Percentiles rank a stretch among this genome's conserved stretches.
These are phyloP conservation scores for Boletellus ananiceps DNA, from an alignment of 768 basidiomycete genomes.

Conservation along the genomic window DNA sequence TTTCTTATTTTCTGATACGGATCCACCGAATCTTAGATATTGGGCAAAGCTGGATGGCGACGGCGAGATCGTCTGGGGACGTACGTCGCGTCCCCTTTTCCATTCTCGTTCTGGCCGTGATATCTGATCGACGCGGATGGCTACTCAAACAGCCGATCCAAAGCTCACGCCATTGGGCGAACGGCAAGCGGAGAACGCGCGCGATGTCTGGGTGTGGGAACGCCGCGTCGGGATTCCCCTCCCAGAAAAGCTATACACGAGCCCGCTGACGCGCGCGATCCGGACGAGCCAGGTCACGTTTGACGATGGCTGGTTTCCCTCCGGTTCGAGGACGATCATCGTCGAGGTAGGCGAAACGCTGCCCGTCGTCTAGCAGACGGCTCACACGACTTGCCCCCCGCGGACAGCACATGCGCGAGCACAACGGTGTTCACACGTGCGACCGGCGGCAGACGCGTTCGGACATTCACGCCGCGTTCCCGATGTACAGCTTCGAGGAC, in stretches of 20 bases:
- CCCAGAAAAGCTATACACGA: constrained; percentile 19
- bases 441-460: constrained; percentile 55
- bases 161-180: constrained; percentile 56
- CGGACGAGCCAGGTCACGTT: constrained; percentile 55
- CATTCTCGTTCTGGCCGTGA: too few species aligned
- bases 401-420: constrained; percentile 60
- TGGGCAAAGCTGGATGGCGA: constrained; percentile 65
- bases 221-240: constrained; percentile 13
- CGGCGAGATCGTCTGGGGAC: constrained; percentile 67
- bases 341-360: constrained; percentile 44
- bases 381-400: background rate
- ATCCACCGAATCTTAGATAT: constrained; percentile 35
- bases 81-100: constrained; percentile 37
- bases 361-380: background rate
- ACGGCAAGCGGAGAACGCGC: constrained; percentile 43
- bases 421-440: constrained; percentile 63
- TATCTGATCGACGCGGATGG: background rate
- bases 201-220: constrained; percentile 14
- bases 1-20: background rate
- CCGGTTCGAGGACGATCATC: constrained; percentile 35
- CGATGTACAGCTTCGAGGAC: constrained; percentile 48
- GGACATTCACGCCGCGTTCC: constrained; percentile 38
- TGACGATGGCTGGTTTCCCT: constrained; percentile 29
- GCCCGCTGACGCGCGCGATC: constrained; percentile 60
- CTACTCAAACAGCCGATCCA: constrained; percentile 31